A percentile compares a stretch with the other conserved stretches of the same genome.
These are phyloP conservation scores for Pseudogymnoascus sp. DNA, from an alignment of 2,329 filamentous ascomycete genomes.

Conservation along the genomic window DNA sequence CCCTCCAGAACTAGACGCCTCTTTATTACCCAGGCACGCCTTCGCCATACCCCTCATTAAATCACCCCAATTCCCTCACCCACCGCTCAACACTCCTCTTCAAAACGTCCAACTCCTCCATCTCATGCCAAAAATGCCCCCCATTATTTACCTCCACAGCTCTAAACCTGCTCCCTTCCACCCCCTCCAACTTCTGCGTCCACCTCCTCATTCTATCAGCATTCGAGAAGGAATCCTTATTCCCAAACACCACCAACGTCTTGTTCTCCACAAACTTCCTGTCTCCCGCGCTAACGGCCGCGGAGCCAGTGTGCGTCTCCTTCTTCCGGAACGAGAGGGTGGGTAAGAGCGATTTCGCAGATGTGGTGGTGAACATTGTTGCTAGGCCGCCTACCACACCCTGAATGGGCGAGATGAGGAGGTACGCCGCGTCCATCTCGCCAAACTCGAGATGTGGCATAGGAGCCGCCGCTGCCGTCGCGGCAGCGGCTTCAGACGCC, in stretches of 20 bases:
- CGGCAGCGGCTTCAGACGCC: not conserved
- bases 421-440: conserved; percentile 41
- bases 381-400: conserved; percentile 53
- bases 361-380: conserved; percentile 38
- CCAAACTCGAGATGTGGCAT: conserved; percentile 16
- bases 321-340: not conserved
- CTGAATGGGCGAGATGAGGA: conserved; percentile 63
- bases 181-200: conserved; percentile 45
- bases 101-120: conserved; percentile 8
- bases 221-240: conserved; percentile 66
- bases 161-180: conserved; percentile 26
- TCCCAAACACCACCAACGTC: conserved; percentile 68
- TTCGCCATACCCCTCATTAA: not conserved
- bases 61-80: not conserved
- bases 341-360: conserved; percentile 24
- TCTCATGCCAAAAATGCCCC: conserved; percentile 45
- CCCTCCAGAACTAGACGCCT: not conserved
- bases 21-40: not conserved
- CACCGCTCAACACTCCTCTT: not conserved
- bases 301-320: conserved; percentile 24
- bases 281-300: conserved; percentile 30
- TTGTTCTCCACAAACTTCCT: conserved; percentile 50
- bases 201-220: conserved; percentile 59
- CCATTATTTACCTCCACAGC: conserved; percentile 40
- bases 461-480: not conserved